These are phyloP conservation scores for Testicularia cyperi DNA, from an alignment of 1,284 basidiomycete genomes.

Conservation along the genomic window DNA sequence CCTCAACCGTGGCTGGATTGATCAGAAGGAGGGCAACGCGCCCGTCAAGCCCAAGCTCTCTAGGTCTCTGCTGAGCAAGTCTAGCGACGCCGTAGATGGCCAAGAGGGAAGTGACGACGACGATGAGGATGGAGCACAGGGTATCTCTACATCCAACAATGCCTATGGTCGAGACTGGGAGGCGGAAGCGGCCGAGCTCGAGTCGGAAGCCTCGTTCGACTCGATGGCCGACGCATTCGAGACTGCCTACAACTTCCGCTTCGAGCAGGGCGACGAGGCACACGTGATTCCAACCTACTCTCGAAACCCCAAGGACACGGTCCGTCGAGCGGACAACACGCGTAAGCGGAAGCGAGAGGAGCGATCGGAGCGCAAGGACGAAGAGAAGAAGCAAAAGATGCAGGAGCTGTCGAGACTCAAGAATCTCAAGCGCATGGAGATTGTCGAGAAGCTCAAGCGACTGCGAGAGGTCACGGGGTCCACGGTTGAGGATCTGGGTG, in stretches of 20 bases:
- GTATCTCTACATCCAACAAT: no score
- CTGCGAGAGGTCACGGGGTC: slow-evolving; percentile 52
- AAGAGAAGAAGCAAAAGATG: slow-evolving; percentile 54
- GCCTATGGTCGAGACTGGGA: slow-evolving; percentile 52
- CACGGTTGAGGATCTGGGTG: slow-evolving; percentile 38
- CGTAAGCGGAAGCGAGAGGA: slow-evolving; percentile 55
- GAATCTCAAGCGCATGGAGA: slow-evolving; percentile 51
- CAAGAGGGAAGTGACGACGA: slow-evolving; percentile 1
- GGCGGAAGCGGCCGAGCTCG: slow-evolving; percentile 56
- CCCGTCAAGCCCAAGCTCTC: slow-evolving; percentile 29
- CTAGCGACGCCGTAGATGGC: slow-evolving; percentile 8
- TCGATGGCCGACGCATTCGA: slow-evolving; percentile 57
- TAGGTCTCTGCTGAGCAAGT: slow-evolving; percentile 15
- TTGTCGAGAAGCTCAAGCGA: slow-evolving; percentile 53
- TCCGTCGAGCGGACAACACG: slow-evolving; percentile 51
- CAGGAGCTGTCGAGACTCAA: slow-evolving; percentile 49
- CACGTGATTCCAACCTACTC: slow-evolving; percentile 52
- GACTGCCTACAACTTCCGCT: slow-evolving; percentile 59
- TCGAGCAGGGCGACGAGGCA: slow-evolving; percentile 51
- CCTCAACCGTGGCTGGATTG: slow-evolving; percentile 58
- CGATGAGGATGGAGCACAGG: background rate
- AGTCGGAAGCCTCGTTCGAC: slow-evolving; percentile 55
- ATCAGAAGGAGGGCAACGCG: slow-evolving; percentile 31
- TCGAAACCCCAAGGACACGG: slow-evolving; percentile 45
- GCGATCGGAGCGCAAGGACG: slow-evolving; percentile 49